These are phyloP conservation scores for Paramecium sonneborni DNA, from an alignment of 73 alveolate genomes.

Conservation along the genomic window DNA sequence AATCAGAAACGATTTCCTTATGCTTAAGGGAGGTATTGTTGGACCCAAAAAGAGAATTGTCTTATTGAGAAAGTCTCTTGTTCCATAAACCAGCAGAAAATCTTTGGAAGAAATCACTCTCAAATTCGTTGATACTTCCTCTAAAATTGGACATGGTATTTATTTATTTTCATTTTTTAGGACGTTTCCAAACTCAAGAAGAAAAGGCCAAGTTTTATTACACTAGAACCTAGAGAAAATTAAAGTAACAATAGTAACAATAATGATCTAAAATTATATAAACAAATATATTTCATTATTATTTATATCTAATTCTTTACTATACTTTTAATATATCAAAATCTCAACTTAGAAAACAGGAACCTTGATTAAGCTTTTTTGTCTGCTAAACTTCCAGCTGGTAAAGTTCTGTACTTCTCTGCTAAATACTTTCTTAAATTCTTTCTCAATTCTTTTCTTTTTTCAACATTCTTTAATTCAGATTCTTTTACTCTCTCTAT, in stretches of 20 bases:
- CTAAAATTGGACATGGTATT: slow-evolving; percentile 99
- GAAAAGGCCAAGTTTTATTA: slow-evolving; percentile 97
- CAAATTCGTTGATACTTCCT: slow-evolving; percentile 99
- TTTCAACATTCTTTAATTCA: slow-evolving; percentile 36
- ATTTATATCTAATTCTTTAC: neutral
- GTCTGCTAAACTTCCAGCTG: slow-evolving; percentile 51
- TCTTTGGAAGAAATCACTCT: slow-evolving; percentile 94
- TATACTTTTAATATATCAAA: slow-evolving; percentile 44
- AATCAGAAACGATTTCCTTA: slow-evolving; percentile 97
- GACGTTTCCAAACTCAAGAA: slow-evolving; percentile 98
- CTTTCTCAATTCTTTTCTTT: slow-evolving; percentile 57
- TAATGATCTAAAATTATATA: neutral
- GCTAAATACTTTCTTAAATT: slow-evolving; percentile 48
- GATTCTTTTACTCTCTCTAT: slow-evolving; percentile 48
- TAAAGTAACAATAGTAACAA: slow-evolving; percentile 1
- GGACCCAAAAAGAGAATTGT: slow-evolving; percentile 99
- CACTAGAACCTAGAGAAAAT: slow-evolving; percentile 13
- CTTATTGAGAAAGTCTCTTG: slow-evolving; percentile 97
- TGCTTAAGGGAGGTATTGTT: slow-evolving; percentile 98
- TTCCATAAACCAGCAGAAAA: slow-evolving; percentile 87
- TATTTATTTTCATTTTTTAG: neutral
- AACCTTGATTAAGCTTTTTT: slow-evolving; percentile 57
- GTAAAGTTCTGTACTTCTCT: slow-evolving; percentile 60
- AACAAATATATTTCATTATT: neutral
- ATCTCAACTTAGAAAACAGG: slow-evolving; percentile 66